A percentile compares a stretch with the other conserved stretches of the same genome.
Evolutionary conservation across 345 rosid genomes (phyloP).

Genomic region (Eucalyptus lansdowneana): DNA sequence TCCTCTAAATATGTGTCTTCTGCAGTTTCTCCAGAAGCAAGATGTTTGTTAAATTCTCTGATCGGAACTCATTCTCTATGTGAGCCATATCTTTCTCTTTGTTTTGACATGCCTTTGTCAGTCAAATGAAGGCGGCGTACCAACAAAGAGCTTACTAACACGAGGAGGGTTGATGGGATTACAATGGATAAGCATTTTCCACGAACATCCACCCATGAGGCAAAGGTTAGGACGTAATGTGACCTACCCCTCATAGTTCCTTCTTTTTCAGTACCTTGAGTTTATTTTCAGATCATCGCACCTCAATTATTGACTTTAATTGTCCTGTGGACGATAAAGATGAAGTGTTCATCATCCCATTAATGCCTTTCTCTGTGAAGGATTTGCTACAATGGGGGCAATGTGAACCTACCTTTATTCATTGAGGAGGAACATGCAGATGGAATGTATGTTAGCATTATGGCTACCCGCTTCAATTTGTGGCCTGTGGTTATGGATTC

Average conservation of each 20-base stretch:
- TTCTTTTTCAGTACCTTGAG: neutral
- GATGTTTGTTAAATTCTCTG: neutral
- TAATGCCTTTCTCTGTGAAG: neutral
- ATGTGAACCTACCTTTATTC: constrained; percentile 58
- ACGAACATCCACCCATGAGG: neutral
- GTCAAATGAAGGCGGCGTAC: neutral
- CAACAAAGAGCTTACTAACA: neutral
- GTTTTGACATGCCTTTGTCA: neutral
- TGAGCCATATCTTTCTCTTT: neutral
- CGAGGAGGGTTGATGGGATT: neutral
- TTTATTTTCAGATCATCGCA: neutral
- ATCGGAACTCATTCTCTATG: neutral
- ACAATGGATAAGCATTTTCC: neutral
- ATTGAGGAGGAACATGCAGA: constrained; percentile 74
- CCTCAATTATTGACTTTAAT: neutral
- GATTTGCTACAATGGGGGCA: constrained; percentile 77
- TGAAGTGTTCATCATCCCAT: neutral
- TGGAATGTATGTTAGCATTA: constrained; percentile 68
- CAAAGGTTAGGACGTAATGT: neutral
- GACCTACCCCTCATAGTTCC: neutral
- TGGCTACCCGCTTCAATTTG: constrained; percentile 55
- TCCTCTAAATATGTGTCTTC: neutral
- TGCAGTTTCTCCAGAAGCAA: neutral
- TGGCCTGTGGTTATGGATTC: constrained; percentile 96
- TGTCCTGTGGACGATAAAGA: neutral